phyloP scores from a whole-genome alignment of 23 red algal species.

The Agarophyton chilense region DNA sequence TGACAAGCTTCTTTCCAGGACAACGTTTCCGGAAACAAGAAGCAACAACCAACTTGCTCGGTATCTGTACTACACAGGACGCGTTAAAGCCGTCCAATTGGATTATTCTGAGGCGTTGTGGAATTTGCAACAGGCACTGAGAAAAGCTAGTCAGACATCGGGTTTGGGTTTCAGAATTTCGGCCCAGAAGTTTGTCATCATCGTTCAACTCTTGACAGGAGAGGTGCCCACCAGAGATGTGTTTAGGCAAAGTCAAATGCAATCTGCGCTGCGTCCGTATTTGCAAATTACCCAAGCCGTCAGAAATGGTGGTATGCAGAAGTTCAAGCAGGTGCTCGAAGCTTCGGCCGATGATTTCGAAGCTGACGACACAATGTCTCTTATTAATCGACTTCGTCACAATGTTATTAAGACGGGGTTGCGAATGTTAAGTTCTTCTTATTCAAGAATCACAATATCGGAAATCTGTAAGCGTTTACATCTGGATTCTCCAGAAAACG shows the following conservation, averaged over 20 bases:
- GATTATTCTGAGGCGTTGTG: conserved; percentile 95
- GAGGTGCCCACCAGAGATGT: conserved; percentile 84
- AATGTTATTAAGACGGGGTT: conserved; percentile 99
- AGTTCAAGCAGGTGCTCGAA: conserved; percentile 83
- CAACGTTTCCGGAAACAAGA: conserved; percentile 92
- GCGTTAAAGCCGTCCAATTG: conserved; percentile 90
- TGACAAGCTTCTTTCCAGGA: conserved; percentile 88
- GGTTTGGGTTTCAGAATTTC: conserved; percentile 86
- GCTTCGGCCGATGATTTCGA: conserved; percentile 70
- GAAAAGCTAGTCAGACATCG: conserved; percentile 92
- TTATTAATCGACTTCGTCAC: conserved; percentile 93
- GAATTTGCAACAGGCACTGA: conserved; percentile 86
- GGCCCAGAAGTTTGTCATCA: conserved; percentile 85
- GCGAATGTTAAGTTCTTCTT: conserved; percentile 80
- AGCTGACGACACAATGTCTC: conserved; percentile 71
- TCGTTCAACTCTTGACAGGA: conserved; percentile 94
- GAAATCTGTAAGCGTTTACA: conserved; percentile 80
- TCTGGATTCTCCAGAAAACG: conserved; percentile 66
- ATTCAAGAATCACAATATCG: conserved; percentile 88
- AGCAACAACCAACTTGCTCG: conserved; percentile 98
- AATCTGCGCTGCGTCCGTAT: conserved; percentile 83
- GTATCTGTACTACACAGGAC: conserved; percentile 91
- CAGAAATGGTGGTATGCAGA: conserved; percentile 78
- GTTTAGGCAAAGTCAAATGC: conserved; percentile 80
- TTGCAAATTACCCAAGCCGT: conserved; percentile 88